Evolutionary conservation across 2,329 filamentous ascomycete genomes (phyloP).

Genomic region (Aspergillus ruber): DNA sequence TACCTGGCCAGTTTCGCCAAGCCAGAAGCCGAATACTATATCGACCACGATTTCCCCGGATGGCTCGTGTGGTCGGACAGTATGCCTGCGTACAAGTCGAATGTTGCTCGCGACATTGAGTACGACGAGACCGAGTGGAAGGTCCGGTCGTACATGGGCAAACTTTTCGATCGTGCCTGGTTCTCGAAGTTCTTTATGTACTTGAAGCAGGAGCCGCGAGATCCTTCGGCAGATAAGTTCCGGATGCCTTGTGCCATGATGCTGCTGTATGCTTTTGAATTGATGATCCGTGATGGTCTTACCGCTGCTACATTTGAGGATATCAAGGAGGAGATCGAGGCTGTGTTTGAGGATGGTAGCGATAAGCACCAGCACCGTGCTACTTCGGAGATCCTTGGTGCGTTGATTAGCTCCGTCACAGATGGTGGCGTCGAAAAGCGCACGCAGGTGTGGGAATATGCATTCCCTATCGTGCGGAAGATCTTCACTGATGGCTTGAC

Average conservation of each 20-base stretch:
- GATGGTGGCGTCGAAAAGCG: constrained; percentile 71
- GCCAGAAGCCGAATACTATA: constrained; percentile 75
- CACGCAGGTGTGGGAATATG: constrained; percentile 77
- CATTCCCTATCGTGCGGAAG: constrained; percentile 76
- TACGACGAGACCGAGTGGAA: constrained; percentile 77
- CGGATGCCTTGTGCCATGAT: constrained; percentile 81
- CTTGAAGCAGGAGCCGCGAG: constrained; percentile 91
- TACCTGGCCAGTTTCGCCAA: constrained; percentile 74
- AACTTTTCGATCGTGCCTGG: constrained; percentile 75
- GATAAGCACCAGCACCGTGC: constrained; percentile 98
- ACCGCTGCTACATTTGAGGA: constrained; percentile 78
- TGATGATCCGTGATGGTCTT: constrained; percentile 69
- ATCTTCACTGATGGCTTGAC: constrained; percentile 89
- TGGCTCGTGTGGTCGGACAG: constrained; percentile 94
- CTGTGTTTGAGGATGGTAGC: constrained; percentile 82
- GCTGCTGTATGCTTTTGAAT: constrained; percentile 80
- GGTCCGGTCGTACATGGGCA: constrained; percentile 72
- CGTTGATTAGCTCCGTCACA: constrained; percentile 70
- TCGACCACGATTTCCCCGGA: constrained; percentile 86
- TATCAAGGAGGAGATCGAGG: constrained; percentile 69
- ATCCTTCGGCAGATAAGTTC: constrained; percentile 75
- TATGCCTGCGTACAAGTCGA: constrained; percentile 72
- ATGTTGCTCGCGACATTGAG: constrained; percentile 57
- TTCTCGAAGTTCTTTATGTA: constrained; percentile 82
- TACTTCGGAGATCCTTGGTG: constrained; percentile 86